Evolutionary conservation across 768 basidiomycete species (phyloP).

Genomic region (Boletellus ananas): DNA sequence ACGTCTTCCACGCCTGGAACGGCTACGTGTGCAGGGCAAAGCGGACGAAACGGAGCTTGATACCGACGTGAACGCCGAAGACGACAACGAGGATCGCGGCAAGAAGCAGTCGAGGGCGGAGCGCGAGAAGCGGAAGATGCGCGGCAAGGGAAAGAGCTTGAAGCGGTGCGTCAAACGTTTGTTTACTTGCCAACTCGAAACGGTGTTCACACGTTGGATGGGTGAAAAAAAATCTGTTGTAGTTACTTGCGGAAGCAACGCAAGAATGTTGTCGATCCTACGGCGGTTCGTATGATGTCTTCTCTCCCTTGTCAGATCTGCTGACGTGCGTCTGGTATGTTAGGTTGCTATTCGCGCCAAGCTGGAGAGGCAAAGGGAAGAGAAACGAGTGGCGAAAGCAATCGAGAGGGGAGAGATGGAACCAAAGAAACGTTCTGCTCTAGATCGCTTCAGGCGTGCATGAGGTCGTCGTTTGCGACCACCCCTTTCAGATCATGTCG

Average conservation of each 20-base stretch:
- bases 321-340: neutral
- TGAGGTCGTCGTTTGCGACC: slow-evolving; percentile 4
- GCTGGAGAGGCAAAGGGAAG: slow-evolving; percentile 54
- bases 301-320: neutral
- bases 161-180: slow-evolving; percentile 51
- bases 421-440: slow-evolving; percentile 31
- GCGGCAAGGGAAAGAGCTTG: slow-evolving; percentile 82
- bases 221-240: neutral
- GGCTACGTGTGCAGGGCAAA: slow-evolving; percentile 58
- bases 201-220: neutral
- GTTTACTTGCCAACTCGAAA: neutral
- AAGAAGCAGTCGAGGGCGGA: slow-evolving; percentile 21
- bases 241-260: slow-evolving; percentile 84
- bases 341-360: slow-evolving; percentile 65
- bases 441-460: slow-evolving; percentile 33
- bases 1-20: slow-evolving; percentile 72
- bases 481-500: too few relatives aligned
- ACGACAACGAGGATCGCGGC: slow-evolving; percentile 33
- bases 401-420: slow-evolving; percentile 32
- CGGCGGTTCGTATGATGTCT: slow-evolving; percentile 44
- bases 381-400: slow-evolving; percentile 35
- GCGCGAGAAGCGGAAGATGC: slow-evolving; percentile 74
- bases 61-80: slow-evolving; percentile 33
- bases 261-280: slow-evolving; percentile 92
- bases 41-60: slow-evolving; percentile 62